A percentile compares a stretch with the other conserved stretches of the same genome.
Conservation (phyloP, 2,329 filamentous ascomycete genomes). For the Pseudogymnoascus sp. region DNA sequence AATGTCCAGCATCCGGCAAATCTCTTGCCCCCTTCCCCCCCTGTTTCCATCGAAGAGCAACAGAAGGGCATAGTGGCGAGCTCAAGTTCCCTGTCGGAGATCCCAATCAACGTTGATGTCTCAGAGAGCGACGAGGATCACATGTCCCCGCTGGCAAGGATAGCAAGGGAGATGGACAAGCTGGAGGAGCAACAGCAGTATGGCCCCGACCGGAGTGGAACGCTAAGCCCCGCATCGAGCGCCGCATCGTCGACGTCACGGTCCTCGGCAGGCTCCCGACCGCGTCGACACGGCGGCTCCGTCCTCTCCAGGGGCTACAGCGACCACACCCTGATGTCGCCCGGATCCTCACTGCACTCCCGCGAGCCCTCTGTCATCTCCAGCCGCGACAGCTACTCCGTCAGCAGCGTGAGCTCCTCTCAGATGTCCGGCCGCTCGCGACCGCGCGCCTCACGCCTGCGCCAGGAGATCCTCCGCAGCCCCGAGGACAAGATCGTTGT, state of each 20-base stretch:
- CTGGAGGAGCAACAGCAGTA: conserved; percentile 18
- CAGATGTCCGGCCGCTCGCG: conserved; percentile 36
- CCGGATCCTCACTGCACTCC: conserved; percentile 47
- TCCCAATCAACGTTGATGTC: conserved; percentile 49
- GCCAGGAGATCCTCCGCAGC: conserved; percentile 72
- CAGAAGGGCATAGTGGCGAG: conserved; percentile 32
- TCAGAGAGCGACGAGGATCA: conserved; percentile 71
- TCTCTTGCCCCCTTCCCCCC: conserved; percentile 69
- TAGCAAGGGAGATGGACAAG: conserved; percentile 59
- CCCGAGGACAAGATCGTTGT: conserved; percentile 63
- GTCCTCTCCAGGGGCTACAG: conserved; percentile 46
- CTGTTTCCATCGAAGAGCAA: conserved; percentile 69
- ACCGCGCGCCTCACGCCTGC: conserved; percentile 54
- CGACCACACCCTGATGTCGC: conserved; percentile 61
- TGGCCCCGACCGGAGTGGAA: conserved; percentile 21
- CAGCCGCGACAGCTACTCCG: conserved; percentile 47
- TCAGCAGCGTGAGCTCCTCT: conserved; percentile 40
- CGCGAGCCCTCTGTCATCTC: conserved; percentile 25
- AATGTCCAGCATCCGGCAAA: conserved; percentile 81
- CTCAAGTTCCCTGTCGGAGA: conserved; percentile 34
- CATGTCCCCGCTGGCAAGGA: conserved; percentile 65
- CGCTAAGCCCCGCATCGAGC: conserved; percentile 28
- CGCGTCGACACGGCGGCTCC: conserved; percentile 42
- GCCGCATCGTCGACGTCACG: conserved; percentile 36
- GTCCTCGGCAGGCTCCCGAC: conserved; percentile 47